Evolutionary conservation across 78 protist genomes (phyloP).

Genomic region (Guillardia theta): DNA sequence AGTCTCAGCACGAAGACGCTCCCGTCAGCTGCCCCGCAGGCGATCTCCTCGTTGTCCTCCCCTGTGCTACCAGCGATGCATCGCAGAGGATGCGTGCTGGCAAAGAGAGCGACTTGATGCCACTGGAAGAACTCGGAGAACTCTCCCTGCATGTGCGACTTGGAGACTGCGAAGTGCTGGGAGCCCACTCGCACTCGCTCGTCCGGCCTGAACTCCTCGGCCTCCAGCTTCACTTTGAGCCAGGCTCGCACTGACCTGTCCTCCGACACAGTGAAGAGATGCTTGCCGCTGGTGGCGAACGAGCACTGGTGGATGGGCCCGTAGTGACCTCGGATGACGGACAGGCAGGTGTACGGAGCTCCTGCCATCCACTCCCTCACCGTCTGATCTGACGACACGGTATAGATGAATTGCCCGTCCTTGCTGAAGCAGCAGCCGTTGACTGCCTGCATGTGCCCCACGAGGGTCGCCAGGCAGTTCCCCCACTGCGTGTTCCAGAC

Average conservation of each 20-base stretch:
- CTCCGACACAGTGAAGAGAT: neutral
- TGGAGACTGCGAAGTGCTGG: neutral
- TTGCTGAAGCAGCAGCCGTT: neutral
- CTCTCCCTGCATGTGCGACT: neutral
- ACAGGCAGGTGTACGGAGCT: neutral
- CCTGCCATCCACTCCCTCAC: neutral
- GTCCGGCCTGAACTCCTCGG: neutral
- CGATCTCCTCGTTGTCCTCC: neutral
- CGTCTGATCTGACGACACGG: neutral
- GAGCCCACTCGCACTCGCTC: neutral
- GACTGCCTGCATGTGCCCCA: neutral
- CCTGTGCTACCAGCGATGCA: neutral
- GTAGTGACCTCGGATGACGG: too few relatives aligned
- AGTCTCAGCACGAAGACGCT: neutral
- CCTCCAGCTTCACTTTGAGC: neutral
- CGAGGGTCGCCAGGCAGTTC: neutral
- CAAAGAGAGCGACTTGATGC: neutral
- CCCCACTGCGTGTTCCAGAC: slow-evolving; percentile 28
- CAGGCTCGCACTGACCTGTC: neutral
- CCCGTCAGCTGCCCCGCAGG: neutral
- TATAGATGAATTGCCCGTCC: neutral
- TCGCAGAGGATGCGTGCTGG: neutral
- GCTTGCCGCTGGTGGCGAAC: neutral
- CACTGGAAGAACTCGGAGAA: neutral
- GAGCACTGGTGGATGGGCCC: neutral